Base-by-base conservation (phyloP, 306 rosid genomes). In the Vachellia collinsii region DNA sequence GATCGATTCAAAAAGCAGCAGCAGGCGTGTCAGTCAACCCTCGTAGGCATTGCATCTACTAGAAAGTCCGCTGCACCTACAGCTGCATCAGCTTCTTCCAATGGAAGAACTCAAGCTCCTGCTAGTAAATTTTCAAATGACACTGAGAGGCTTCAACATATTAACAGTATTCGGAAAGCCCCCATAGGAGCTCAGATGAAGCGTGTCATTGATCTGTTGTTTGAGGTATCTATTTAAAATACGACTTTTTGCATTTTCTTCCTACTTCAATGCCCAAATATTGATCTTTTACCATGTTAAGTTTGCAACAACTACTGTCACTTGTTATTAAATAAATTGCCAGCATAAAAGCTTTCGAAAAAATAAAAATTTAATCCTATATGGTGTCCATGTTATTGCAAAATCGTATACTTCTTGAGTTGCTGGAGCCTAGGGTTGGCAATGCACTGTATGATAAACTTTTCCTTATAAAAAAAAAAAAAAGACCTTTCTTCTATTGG, bases 161-260 rank as follows among this genome's bases (percentile, higher is more conserved):
- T 92, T 8, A 89, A 91, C 62, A 90, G 83, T 81, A 92, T 94
- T 3, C 89, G 97, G 44, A 94, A 90, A 70, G 81, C 90, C 47
- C 93, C 97, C 0, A 97, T 91, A 0, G 97, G 98, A 81, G 92
- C 97, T 77, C 98, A 94, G 84, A 92, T 94, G 85, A 94, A 90
- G 86, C 91, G 94, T 58, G 97, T 94, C 48, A 94, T 94, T 10
- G 47, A 9, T 43, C 47, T 43, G 47, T 43, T 43, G 47, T 10
- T 8, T 0, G 47, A 43, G 47, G 47, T 43, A 43, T 43, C 3
- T 43, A 3, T 43, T 43, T 43, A 43, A 43, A 43, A 3, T 43
- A 43, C n/a, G 1, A 2, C 47, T 3, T 8, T 43, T 8, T 43
- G 12, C 12, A 43, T 43, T 8, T 43, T 43, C 47, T 43, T 43